Evolutionary conservation across 257 asterid genomes (phyloP), one percentile per base, ranked within the genome.

Genomic region (Haberlea rhodopensis): DNA sequence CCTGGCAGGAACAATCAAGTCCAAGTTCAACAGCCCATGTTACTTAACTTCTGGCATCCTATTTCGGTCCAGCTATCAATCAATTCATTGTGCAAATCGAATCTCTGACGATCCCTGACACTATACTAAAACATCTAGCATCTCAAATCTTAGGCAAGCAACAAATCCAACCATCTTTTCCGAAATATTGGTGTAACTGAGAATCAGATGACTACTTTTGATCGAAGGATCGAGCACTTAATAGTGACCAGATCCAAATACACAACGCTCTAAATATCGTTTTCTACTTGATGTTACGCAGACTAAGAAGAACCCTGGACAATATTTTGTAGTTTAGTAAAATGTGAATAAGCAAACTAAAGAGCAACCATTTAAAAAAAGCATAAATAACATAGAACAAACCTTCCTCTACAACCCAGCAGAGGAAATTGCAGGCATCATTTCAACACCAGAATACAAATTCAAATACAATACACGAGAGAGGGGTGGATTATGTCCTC

Each of bases 381-480:
- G 67, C 34, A 6, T 20, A 48, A 63, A 11, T 11, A 48, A 54
- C 20, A 71, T 37, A 37, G 27, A 1, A 65, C 9, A 46, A 65
- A 15, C 13, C 51, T 60, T 67, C 70, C 57, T 61, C 77, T 51
- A 18, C 74, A 73, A 56, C 52, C 37, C 71, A 62, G 32, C 54
- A 22, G 29, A 68, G 64, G 68, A 69, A 73, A 56, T 62, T 20
- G 73, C 59, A 59, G 51, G 51, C 51, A 22, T 54, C 19, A 66
- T 52, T 60, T 64, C 79, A 48, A 60, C 57, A 59, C n/a, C 19
- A 55, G 7, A 55, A 29, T 57, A 60, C 8, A 62, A 54, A 57
- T 53, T 63, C 63, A 43, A 63, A 53, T 48, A 7, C 40, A 75
- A 10, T 8, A n/a, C 18, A 34, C 26, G 64, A 28, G 40, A 61